Conservation (phyloP, 2,329 filamentous ascomycete genomes). For the Claviceps maximensis region DNA sequence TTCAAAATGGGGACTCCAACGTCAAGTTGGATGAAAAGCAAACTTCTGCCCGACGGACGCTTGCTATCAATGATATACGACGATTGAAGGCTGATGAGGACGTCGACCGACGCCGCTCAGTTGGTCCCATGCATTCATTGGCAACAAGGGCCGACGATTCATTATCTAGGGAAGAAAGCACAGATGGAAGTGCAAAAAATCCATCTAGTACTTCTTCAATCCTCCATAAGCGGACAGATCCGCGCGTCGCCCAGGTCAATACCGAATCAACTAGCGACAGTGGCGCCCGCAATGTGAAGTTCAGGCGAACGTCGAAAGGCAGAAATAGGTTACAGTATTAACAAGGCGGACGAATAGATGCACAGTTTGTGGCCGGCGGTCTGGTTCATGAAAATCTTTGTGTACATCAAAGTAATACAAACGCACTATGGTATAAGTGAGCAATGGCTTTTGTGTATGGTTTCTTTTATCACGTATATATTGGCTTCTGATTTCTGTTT, state of each 20-base stretch:
- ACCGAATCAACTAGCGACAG: slow-evolving; percentile 13
- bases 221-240: slow-evolving; percentile 20
- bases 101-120: slow-evolving; percentile 17
- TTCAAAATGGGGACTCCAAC: slow-evolving; percentile 10
- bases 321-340: slow-evolving; percentile 6
- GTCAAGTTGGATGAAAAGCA: slow-evolving; percentile 21
- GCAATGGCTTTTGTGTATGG: neutral
- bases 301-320: slow-evolving; percentile 4
- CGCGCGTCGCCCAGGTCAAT: slow-evolving; percentile 20
- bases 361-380: neutral
- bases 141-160: slow-evolving; percentile 11
- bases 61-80: slow-evolving; percentile 17
- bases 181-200: slow-evolving; percentile 10
- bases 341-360: slow-evolving; percentile 1
- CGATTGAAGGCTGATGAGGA: slow-evolving; percentile 15
- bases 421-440: no score
- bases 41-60: slow-evolving; percentile 17
- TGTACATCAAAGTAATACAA: neutral
- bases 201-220: neutral
- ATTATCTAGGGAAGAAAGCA: slow-evolving; percentile 9
- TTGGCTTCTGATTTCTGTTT: neutral
- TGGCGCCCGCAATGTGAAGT: slow-evolving; percentile 4
- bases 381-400: neutral
- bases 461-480: neutral
- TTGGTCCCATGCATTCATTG: slow-evolving; percentile 12